phyloP scores from a whole-genome alignment of 352 stramenopile species.

The Phytophthora vignae region DNA sequence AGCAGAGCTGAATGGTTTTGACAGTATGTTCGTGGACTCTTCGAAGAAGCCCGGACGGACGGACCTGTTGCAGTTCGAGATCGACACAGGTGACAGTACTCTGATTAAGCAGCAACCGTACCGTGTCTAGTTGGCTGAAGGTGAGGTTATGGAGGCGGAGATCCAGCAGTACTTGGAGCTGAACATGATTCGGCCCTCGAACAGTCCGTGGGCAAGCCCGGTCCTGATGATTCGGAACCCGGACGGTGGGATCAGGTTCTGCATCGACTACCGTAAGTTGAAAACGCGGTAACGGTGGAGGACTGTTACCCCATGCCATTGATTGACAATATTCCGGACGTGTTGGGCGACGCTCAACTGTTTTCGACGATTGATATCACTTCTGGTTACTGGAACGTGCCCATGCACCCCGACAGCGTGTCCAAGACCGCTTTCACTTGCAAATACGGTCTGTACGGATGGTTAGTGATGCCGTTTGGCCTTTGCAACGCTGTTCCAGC shows the following conservation, averaged over 20 bases:
- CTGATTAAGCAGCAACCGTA: slow-evolving; percentile 21
- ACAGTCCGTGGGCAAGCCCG: slow-evolving; percentile 8
- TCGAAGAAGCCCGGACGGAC: too few species aligned
- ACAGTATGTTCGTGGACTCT: too few species aligned
- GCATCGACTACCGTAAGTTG: slow-evolving; percentile 19
- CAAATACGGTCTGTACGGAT: background rate
- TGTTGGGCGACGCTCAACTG: background rate
- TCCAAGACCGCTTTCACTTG: too few species aligned
- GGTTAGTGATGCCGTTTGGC: slow-evolving; percentile 10
- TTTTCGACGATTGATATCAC: slow-evolving; percentile 17
- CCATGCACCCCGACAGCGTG: too few species aligned
- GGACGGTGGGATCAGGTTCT: slow-evolving; percentile 13
- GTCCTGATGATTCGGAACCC: slow-evolving; percentile 1
- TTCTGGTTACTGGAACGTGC: slow-evolving; percentile 3
- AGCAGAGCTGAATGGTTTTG: too few species aligned
- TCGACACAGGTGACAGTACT: background rate
- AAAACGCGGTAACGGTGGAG: slow-evolving; percentile 16
- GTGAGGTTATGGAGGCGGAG: slow-evolving; percentile 13
- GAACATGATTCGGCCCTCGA: slow-evolving; percentile 2
- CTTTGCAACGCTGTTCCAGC: slow-evolving; percentile 4
- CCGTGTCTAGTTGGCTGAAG: slow-evolving; percentile 13
- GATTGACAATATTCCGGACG: slow-evolving; percentile 22
- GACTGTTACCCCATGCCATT: slow-evolving; percentile 20
- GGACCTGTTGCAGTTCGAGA: too few species aligned
- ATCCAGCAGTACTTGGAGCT: slow-evolving; percentile 14